Percentiles rank a stretch among this genome's conserved stretches.
These are phyloP conservation scores for Podila horticola DNA, from an alignment of 192 early-diverging fungal species.

Conservation along the genomic window DNA sequence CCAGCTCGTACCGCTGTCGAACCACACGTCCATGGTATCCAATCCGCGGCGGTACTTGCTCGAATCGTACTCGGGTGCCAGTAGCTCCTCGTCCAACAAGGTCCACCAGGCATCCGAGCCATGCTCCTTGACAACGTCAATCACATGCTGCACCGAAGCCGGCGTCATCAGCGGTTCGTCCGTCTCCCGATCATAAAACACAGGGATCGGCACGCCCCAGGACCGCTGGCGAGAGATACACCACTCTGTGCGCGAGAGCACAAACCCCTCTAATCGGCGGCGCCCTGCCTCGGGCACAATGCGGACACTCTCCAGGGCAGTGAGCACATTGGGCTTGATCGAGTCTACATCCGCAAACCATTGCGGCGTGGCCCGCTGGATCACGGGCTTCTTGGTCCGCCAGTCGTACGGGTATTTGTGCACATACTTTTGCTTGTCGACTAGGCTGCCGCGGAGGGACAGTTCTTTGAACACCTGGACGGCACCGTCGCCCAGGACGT, in stretches of 20 bases:
- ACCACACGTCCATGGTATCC: slow-evolving; percentile 95
- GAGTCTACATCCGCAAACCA: slow-evolving; percentile 81
- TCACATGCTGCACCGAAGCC: slow-evolving; percentile 72
- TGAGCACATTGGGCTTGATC: slow-evolving; percentile 59
- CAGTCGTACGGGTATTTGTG: slow-evolving; percentile 90
- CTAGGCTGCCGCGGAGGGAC: slow-evolving; percentile 33
- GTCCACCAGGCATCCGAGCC: slow-evolving; percentile 82
- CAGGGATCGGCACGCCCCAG: slow-evolving; percentile 88
- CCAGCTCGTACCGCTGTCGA: slow-evolving; percentile 86
- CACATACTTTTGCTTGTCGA: slow-evolving; percentile 60
- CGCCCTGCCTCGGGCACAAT: slow-evolving; percentile 66
- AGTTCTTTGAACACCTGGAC: slow-evolving; percentile 65
- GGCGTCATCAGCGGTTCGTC: slow-evolving; percentile 72
- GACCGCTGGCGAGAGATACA: slow-evolving; percentile 85
- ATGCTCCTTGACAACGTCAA: slow-evolving; percentile 60
- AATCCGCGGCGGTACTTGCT: slow-evolving; percentile 64
- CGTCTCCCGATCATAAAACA: slow-evolving; percentile 69
- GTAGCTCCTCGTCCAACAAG: slow-evolving; percentile 61
- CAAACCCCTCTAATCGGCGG: slow-evolving; percentile 70
- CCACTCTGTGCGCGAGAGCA: slow-evolving; percentile 78
- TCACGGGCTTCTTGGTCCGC: slow-evolving; percentile 84
- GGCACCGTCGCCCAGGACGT: slow-evolving; percentile 67
- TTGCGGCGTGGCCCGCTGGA: slow-evolving; percentile 80
- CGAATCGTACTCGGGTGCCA: slow-evolving; percentile 70
- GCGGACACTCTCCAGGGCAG: slow-evolving; percentile 65